These are phyloP conservation scores for Globisporangium spinosum DNA, from an alignment of 352 stramenopile genomes.

Conservation along the genomic window DNA sequence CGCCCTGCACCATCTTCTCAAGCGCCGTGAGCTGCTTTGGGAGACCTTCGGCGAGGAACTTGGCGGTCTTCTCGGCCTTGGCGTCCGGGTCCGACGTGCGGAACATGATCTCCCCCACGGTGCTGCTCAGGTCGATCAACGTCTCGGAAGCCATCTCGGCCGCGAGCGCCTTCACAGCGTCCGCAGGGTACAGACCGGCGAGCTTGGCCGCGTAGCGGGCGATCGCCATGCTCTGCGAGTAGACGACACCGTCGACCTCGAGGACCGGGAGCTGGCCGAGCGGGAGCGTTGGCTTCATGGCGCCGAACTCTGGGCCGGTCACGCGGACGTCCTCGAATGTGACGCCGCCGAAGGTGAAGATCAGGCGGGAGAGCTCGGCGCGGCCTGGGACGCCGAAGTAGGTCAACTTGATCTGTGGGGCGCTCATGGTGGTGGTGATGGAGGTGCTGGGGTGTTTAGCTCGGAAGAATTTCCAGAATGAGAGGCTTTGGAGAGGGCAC, in stretches of 20 bases:
- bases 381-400: conserved; percentile 39
- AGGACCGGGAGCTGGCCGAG: conserved; percentile 50
- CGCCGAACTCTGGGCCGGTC: no score
- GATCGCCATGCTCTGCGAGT: conserved; percentile 59
- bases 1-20: conserved; percentile 39
- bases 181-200: conserved; percentile 40
- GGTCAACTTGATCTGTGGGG: conserved; percentile 29
- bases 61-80: neutral
- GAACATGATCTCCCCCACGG: neutral
- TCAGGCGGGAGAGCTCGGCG: no score
- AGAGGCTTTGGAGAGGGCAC: neutral
- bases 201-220: conserved; percentile 44
- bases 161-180: conserved; percentile 32
- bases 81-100: neutral
- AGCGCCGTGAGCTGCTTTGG: conserved; percentile 26
- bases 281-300: conserved; percentile 27
- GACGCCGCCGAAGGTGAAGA: no score
- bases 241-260: conserved; percentile 41
- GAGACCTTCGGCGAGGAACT: conserved; percentile 3
- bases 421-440: neutral
- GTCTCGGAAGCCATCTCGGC: conserved; percentile 30
- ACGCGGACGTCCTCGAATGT: no score
- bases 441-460: neutral
- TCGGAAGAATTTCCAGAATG: conserved; percentile 9
- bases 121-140: conserved; percentile 22